phyloP scores from a whole-genome alignment of 768 basidiomycete genomes.

The Porphyrellus cyaneotinctus region DNA sequence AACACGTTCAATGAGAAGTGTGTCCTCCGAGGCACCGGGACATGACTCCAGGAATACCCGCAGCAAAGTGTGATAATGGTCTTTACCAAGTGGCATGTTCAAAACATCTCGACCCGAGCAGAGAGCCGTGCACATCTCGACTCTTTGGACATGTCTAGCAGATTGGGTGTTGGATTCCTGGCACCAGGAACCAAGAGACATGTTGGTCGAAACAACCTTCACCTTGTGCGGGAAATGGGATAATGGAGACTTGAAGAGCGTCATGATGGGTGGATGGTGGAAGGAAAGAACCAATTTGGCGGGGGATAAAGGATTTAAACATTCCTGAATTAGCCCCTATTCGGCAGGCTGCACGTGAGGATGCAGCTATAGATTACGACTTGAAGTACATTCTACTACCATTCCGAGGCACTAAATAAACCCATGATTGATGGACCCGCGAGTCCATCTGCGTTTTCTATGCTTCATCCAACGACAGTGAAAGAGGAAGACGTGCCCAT shows the following conservation, averaged over 20 bases:
- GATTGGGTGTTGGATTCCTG: neutral
- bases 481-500: slow-evolving; percentile 60
- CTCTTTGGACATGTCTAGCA: slow-evolving; percentile 4
- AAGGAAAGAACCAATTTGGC: no score
- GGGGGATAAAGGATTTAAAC: no score
- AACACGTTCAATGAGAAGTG: slow-evolving; percentile 15
- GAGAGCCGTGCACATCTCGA: slow-evolving; percentile 13
- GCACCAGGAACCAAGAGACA: slow-evolving; percentile 4
- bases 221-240: slow-evolving; percentile 2
- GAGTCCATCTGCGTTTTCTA: neutral
- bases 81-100: neutral
- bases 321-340: no score
- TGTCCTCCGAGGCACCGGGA: neutral
- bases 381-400: no score
- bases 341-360: no score
- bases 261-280: neutral
- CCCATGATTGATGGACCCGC: neutral
- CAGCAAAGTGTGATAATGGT: slow-evolving; percentile 11
- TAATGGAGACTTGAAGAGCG: slow-evolving; percentile 1
- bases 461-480: slow-evolving; percentile 41
- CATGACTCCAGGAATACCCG: neutral
- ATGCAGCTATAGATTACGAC: no score
- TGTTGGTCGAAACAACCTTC: slow-evolving; percentile 2
- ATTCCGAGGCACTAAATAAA: no score
- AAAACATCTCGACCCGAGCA: neutral